Percentiles rank a stretch among this genome's conserved stretches.
Evolutionary conservation across 345 rosid species (phyloP).

Genomic region (Hibiscus trionum): DNA sequence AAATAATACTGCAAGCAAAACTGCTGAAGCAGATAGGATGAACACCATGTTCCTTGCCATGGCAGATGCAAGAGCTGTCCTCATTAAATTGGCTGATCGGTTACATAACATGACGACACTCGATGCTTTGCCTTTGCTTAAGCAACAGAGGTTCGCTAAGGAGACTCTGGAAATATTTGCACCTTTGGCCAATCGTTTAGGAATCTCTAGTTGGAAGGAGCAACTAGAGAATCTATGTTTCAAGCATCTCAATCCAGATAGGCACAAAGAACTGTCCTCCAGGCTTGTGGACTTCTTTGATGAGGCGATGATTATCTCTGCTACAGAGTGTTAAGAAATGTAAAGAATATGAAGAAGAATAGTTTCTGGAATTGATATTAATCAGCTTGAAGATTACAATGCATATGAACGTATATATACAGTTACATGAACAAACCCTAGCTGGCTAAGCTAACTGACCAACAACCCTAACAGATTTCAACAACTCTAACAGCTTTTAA

Average conservation of each 20-base stretch:
- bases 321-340: constrained; percentile 14
- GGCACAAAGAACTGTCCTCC: constrained; percentile 58
- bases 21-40: constrained; percentile 83
- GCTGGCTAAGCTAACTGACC: too few species aligned
- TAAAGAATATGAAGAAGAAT: too few species aligned
- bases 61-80: constrained; percentile 98
- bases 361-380: too few species aligned
- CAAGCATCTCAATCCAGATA: constrained; percentile 75
- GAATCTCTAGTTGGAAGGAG: constrained; percentile 85
- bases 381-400: too few species aligned
- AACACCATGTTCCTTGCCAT: constrained; percentile 95
- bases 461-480: too few species aligned
- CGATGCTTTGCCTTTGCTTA: constrained; percentile 59
- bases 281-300: constrained; percentile 65
- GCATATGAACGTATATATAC: too few species aligned
- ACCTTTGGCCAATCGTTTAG: constrained; percentile 83
- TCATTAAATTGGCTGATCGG: constrained; percentile 91
- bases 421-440: too few species aligned
- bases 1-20: constrained; percentile 72
- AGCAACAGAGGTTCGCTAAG: constrained; percentile 87
- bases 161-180: constrained; percentile 90
- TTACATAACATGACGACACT: constrained; percentile 93
- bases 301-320: constrained; percentile 63
- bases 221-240: constrained; percentile 85
- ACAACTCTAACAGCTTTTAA: too few species aligned